Conservation (phyloP, 1,284 basidiomycete genomes). For the Ustilago crameri region DNA sequence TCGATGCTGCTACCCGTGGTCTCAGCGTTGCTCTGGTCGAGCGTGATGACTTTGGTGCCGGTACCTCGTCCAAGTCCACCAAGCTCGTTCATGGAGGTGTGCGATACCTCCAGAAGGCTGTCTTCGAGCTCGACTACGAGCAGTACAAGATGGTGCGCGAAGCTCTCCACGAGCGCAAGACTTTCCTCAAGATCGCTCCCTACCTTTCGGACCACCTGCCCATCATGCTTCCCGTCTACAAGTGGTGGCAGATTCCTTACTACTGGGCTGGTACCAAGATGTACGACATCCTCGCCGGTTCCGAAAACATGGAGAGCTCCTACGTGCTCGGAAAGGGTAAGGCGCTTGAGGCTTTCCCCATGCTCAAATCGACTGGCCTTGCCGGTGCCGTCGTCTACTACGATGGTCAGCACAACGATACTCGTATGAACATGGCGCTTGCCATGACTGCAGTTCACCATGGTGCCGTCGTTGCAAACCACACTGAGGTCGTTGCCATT, state of each 20-base stretch:
- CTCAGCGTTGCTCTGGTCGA: conserved; percentile 93
- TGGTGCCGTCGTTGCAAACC: conserved; percentile 89
- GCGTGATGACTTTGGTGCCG: conserved; percentile 89
- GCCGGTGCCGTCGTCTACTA: conserved; percentile 97
- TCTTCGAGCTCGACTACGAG: conserved; percentile 90
- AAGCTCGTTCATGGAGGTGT: conserved; percentile 98
- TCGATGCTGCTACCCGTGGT: conserved; percentile 91
- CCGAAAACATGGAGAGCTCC: conserved; percentile 94
- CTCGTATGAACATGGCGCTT: conserved; percentile 92
- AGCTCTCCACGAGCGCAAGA: conserved; percentile 89
- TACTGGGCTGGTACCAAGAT: conserved; percentile 95
- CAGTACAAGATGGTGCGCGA: conserved; percentile 92
- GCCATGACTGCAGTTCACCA: conserved; percentile 91
- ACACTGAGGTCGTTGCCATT: conserved; percentile 84
- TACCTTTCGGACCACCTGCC: conserved; percentile 92
- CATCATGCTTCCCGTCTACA: conserved; percentile 90
- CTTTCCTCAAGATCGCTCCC: conserved; percentile 94
- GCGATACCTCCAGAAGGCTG: conserved; percentile 94
- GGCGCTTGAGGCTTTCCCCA: conserved; percentile 92
- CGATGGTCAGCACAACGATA: conserved; percentile 98
- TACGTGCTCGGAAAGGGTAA: conserved; percentile 91
- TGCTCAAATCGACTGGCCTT: conserved; percentile 91
- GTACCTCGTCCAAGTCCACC: conserved; percentile 93
- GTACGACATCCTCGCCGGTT: conserved; percentile 94
- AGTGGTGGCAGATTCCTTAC: conserved; percentile 95